phyloP scores from a whole-genome alignment of 768 basidiomycete genomes.

The Leccinum aurantiacum region DNA sequence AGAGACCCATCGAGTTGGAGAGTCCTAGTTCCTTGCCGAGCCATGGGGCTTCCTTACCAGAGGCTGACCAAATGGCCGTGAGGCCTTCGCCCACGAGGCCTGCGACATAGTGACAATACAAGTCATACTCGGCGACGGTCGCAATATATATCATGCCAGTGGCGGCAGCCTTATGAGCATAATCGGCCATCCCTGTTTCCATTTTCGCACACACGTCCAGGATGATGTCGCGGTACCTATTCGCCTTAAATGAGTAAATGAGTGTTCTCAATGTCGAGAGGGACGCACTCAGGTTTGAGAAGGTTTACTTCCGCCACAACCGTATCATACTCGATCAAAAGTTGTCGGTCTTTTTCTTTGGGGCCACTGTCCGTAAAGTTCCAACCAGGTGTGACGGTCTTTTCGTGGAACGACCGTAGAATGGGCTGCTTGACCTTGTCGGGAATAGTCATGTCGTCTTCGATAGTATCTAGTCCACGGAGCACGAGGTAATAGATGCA shows the following conservation, averaged over 20 bases:
- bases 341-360: constrained; percentile 82
- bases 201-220: constrained; percentile 83
- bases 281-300: constrained; percentile 57
- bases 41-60: constrained; percentile 75
- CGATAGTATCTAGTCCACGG: constrained; percentile 93
- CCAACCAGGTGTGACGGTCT: constrained; percentile 84
- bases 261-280: neutral
- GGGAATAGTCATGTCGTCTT: constrained; percentile 96
- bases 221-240: constrained; percentile 76
- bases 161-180: constrained; percentile 77
- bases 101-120: constrained; percentile 98
- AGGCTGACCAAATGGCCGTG: constrained; percentile 82
- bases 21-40: constrained; percentile 81
- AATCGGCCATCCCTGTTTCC: constrained; percentile 95
- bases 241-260: constrained; percentile 4
- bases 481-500: constrained; percentile 95
- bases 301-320: constrained; percentile 78
- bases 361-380: constrained; percentile 79
- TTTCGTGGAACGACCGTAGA: constrained; percentile 77
- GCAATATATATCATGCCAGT: constrained; percentile 69
- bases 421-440: constrained; percentile 85
- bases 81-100: constrained; percentile 97
- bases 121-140: constrained; percentile 83
- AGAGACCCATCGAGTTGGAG: constrained; percentile 90
- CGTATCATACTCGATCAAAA: constrained; percentile 79